Conservation (phyloP, 352 stramenopile species). For the Blastocystis sp. region DNA sequence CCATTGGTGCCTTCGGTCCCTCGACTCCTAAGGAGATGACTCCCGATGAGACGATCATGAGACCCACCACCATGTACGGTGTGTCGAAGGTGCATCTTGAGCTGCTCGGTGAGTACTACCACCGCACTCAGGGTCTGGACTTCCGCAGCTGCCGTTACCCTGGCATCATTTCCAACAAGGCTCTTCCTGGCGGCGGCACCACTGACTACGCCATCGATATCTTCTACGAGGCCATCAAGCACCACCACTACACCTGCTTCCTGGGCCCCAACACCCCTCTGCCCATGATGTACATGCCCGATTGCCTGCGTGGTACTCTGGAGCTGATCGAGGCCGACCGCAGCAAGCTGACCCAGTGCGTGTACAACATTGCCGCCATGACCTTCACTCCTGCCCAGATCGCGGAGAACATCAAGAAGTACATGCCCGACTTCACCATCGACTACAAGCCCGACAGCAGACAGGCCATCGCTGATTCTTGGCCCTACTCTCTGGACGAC, state of each 20-base stretch:
- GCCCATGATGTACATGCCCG: constrained; percentile 90
- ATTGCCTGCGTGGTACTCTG: constrained; percentile 82
- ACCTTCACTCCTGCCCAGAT: constrained; percentile 84
- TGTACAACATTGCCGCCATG: constrained; percentile 85
- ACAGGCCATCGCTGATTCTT: constrained; percentile 85
- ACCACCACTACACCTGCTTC: constrained; percentile 84
- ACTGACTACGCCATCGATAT: constrained; percentile 81
- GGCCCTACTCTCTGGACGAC: constrained; percentile 83
- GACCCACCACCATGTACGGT: constrained; percentile 84
- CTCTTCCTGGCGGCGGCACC: constrained; percentile 70
- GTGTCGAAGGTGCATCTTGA: constrained; percentile 87
- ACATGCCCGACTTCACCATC: constrained; percentile 83
- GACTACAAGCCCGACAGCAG: constrained; percentile 83
- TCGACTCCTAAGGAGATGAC: constrained; percentile 81
- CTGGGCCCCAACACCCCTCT: constrained; percentile 78
- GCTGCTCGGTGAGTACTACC: constrained; percentile 85
- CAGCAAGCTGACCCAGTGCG: constrained; percentile 78
- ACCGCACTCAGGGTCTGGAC: constrained; percentile 84
- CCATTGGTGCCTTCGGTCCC: constrained; percentile 84
- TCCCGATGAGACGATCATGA: constrained; percentile 84
- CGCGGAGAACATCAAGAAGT: constrained; percentile 80
- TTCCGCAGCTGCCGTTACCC: constrained; percentile 86
- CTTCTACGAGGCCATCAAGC: constrained; percentile 74
- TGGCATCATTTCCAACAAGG: constrained; percentile 74
- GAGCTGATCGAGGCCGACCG: constrained; percentile 78